Conservation (phyloP, 2,329 filamentous ascomycete species). For the Monilinia laxa region DNA sequence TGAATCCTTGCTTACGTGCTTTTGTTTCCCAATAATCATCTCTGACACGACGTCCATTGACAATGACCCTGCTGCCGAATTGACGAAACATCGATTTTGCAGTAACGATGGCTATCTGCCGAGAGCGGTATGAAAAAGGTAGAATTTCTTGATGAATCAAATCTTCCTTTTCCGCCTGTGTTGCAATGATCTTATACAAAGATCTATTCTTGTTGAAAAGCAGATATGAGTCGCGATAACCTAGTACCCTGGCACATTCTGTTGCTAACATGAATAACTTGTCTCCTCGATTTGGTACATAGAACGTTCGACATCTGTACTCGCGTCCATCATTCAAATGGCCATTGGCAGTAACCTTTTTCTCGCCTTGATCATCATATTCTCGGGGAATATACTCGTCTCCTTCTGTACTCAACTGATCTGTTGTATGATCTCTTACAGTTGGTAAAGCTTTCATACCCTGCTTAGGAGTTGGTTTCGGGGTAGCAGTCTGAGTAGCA, state of each 20-base stretch:
- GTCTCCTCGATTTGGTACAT: slow-evolving; percentile 83
- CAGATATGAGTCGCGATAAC: slow-evolving; percentile 96
- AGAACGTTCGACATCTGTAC: slow-evolving; percentile 91
- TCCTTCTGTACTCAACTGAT: slow-evolving; percentile 83
- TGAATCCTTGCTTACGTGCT: slow-evolving; percentile 95
- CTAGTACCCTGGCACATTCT: slow-evolving; percentile 89
- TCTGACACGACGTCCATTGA: slow-evolving; percentile 83
- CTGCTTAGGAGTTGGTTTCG: slow-evolving; percentile 78
- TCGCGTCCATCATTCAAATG: slow-evolving; percentile 78
- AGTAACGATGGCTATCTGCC: slow-evolving; percentile 97
- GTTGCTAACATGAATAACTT: slow-evolving; percentile 99
- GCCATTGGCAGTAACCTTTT: slow-evolving; percentile 84
- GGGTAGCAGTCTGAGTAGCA: slow-evolving; percentile 59
- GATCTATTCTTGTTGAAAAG: slow-evolving; percentile 99
- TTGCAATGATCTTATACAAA: slow-evolving; percentile 95
- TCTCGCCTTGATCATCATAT: slow-evolving; percentile 88
- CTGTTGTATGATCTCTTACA: slow-evolving; percentile 94
- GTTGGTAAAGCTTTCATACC: slow-evolving; percentile 93
- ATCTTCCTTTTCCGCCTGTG: slow-evolving; percentile 93
- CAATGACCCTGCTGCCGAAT: slow-evolving; percentile 91
- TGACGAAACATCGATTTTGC: slow-evolving; percentile 98
- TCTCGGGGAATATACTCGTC: slow-evolving; percentile 96
- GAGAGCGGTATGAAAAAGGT: slow-evolving; percentile 95
- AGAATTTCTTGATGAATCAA: slow-evolving; percentile 92
- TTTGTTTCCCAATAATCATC: slow-evolving; percentile 99